These are phyloP conservation scores for Fusarium protoensiforme DNA, from an alignment of 2,329 filamentous ascomycete genomes.

Conservation along the genomic window DNA sequence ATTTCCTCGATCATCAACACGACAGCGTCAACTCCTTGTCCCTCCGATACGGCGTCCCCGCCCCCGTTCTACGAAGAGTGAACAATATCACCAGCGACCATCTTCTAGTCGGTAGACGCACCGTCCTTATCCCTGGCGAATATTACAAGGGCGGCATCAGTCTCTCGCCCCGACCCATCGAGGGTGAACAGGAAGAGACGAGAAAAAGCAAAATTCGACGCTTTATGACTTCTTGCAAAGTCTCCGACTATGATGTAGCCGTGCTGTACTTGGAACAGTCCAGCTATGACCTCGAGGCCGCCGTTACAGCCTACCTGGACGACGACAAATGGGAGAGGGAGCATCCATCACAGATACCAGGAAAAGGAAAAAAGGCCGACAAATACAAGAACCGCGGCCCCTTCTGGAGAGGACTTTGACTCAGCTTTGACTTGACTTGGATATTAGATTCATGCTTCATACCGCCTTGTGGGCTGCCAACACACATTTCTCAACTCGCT, in stretches of 20 bases:
- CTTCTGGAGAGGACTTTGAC: conserved; percentile 48
- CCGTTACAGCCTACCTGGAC: conserved; percentile 72
- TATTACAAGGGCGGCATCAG: conserved; percentile 75
- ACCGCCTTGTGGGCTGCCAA: conserved; percentile 35
- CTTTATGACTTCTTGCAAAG: conserved; percentile 84
- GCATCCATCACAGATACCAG: conserved; percentile 59
- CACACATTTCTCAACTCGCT: conserved; percentile 36
- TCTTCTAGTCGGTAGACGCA: conserved; percentile 74
- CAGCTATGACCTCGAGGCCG: conserved; percentile 72
- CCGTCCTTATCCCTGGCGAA: conserved; percentile 76
- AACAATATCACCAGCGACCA: conserved; percentile 81
- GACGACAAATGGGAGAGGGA: conserved; percentile 82
- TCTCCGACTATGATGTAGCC: conserved; percentile 80
- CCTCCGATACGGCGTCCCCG: conserved; percentile 76
- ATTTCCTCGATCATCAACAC: conserved; percentile 77
- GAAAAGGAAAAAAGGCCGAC: conserved; percentile 38
- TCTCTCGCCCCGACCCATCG: conserved; percentile 76
- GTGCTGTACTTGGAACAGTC: conserved; percentile 78
- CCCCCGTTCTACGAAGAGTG: conserved; percentile 68
- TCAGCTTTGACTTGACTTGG: conserved; percentile 18
- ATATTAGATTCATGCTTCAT: conserved; percentile 47
- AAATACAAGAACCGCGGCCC: conserved; percentile 47
- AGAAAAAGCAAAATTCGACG: conserved; percentile 77
- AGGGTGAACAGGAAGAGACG: conserved; percentile 78
- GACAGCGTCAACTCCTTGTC: conserved; percentile 77